Evolutionary conservation across 1,284 basidiomycete species (phyloP), one percentile per base, ranked within the genome.

Genomic region (Fomitopsis betulina): DNA sequence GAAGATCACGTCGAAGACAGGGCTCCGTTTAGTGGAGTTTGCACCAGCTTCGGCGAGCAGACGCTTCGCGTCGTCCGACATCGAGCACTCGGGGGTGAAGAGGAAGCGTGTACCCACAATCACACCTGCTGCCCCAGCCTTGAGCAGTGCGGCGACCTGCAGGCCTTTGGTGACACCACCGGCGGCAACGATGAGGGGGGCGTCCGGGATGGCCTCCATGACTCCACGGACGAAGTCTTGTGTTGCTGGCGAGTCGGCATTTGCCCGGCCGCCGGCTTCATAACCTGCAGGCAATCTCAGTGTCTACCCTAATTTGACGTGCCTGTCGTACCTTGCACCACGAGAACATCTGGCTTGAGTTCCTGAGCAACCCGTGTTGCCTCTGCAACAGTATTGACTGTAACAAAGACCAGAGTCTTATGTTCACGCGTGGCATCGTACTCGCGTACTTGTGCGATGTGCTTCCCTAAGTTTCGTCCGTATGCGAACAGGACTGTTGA

Each of bases 231-330:
- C 65, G 37, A 92, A 72, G 21, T 78, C 80, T 57, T 84, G 71
- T 33, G 87, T 73, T 5, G 88, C 80, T 53, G 83, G 80, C 19
- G 86, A 81, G 49, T 76, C 67, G 49, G 70, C 63, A 51, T 77
- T 72, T 13, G 89, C 89, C 69, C 92, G 89, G 37, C 89, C 90
- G 5, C 90, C 90, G 37, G 87, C 79, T 73, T 92, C 90, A 62
- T 76, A 82, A 13, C 90, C 89, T 91, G 65, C 19, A 19, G 17
- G 3, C n/a, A 19, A n/a, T 5, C 40, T 43, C 40, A 43, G 19
- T 19, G n/a, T 43, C 40, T 19, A 19, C 40, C 27, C 27, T 8
- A 53, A 58, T 15, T 40, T 32, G 43, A 47, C 49, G 61, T 53
- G 61, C 63, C 39, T 27, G 38, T 49, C 62, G 27, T 63, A 87